Base-by-base conservation (phyloP, 2,329 filamentous ascomycete species). In the Ceratocystis cacaofunesta region DNA sequence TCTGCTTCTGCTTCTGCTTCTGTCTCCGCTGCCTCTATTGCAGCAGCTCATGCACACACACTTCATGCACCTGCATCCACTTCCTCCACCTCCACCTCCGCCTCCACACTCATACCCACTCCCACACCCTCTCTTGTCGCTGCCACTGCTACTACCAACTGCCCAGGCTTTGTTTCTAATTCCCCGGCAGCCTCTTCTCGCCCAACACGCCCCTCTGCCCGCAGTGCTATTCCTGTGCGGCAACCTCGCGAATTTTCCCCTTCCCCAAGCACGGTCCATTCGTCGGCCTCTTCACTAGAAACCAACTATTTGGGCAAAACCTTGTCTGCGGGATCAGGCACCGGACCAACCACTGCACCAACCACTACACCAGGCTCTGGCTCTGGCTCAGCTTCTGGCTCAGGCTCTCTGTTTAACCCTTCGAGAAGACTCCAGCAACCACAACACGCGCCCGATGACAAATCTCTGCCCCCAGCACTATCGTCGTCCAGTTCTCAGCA, bases 161-260 rank as follows among this genome's bases (percentile, higher is more conserved):
- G 60, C 36, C 17, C 60, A 44, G 60, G 43, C 25, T 19, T 28
- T 48, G 25, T 8, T 22, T 36, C 50, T 61, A 22, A 57, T 32
- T 22, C 64, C 6, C 55, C 58, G 30, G 48, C 32, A 19, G 62
- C 64, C 48, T 48, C 64, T 62, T 62, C 46, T 57, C 58, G 63
- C 36, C 36, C 57, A 50, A 43, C 66, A 17, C 48, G 63, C 17
- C 52, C 63, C 17, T 61, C 66, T 36, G 25, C 28, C 19, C 66
- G 66, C 30, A 67, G 66, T 61, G 63, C 62, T 41, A 67, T 67
- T 65, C 66, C 66, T 19, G 63, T 67, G 22, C 63, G 63, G 12
- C 66, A 65, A 46, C 48, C 63, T 50, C 63, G 66, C 8, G 66
- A 67, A 22, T 67, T 62, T 65, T 63, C 63, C 25, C 66, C 66